Evolutionary conservation across 192 early-diverging fungal species (phyloP).

Genomic region (Coemansia sp.): DNA sequence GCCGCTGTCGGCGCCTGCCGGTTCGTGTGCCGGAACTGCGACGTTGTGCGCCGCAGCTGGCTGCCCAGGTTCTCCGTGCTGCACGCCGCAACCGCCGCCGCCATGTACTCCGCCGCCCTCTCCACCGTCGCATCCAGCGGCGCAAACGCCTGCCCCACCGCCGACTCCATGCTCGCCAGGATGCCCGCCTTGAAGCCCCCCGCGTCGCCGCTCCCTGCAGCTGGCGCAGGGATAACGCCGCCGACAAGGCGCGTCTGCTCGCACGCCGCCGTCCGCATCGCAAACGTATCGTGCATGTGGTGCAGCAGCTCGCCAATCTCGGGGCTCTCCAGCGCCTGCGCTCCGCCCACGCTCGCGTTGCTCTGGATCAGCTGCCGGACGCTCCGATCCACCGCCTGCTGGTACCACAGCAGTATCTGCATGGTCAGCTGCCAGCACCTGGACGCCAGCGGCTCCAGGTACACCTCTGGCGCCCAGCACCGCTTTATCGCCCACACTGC

Average conservation of each 20-base stretch:
- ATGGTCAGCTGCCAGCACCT: constrained; percentile 44
- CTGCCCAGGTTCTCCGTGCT: constrained; percentile 27
- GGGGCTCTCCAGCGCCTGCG: background rate
- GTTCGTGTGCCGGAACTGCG: constrained; percentile 44
- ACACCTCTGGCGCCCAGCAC: constrained; percentile 36
- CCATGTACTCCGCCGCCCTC: constrained; percentile 6
- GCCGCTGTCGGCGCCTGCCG: constrained; percentile 24
- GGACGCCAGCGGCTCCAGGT: constrained; percentile 25
- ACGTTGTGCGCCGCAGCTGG: constrained; percentile 43
- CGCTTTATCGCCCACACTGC: constrained; percentile 21
- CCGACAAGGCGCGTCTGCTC: constrained; percentile 5
- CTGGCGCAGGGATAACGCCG: background rate
- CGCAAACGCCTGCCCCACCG: constrained; percentile 10
- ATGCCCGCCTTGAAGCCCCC: background rate
- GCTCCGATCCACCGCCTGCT: constrained; percentile 2
- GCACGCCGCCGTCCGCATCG: background rate
- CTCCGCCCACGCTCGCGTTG: background rate
- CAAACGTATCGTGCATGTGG: constrained; percentile 21
- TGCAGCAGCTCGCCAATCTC: constrained; percentile 16
- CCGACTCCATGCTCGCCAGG: background rate
- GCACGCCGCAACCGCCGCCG: constrained; percentile 7
- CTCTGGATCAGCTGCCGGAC: constrained; percentile 13
- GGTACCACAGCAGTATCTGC: constrained; percentile 30
- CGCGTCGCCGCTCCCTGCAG: background rate
- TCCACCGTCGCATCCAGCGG: constrained; percentile 4